Percentiles rank a stretch among this genome's conserved stretches.
These are phyloP conservation scores for Pneumocystis murina DNA, from an alignment of 1,139 yeast genomes.

Conservation along the genomic window DNA sequence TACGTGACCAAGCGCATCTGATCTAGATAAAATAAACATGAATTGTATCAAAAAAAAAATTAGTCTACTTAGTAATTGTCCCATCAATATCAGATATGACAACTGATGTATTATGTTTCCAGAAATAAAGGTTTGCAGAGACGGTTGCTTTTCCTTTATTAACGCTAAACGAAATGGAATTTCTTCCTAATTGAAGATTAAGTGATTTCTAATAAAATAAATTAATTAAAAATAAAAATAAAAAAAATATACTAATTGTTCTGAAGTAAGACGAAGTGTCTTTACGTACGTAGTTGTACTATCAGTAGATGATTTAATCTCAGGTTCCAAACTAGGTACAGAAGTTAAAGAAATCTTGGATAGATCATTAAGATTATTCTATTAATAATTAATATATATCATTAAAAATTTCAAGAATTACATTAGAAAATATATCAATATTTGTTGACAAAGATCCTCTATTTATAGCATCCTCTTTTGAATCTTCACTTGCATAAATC, in stretches of 20 bases:
- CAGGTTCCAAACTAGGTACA: constrained; percentile 5
- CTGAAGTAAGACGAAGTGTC: constrained; percentile 80
- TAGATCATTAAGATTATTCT: not conserved
- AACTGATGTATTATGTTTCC: constrained; percentile 77
- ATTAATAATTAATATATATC: not conserved
- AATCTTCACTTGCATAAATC: constrained; percentile 34
- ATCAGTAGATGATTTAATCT: constrained; percentile 11
- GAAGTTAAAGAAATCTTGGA: constrained; percentile 13
- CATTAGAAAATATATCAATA: not conserved
- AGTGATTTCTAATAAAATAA: constrained; percentile 31
- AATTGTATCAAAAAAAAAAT: not conserved
- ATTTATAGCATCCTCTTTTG: constrained; percentile 15
- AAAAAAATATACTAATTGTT: constrained; percentile 38
- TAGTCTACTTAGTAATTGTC: constrained; percentile 58
- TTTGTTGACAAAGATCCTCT: not conserved
- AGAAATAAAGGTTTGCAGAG: constrained; percentile 56
- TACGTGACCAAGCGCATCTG: constrained; percentile 95
- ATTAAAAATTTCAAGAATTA: not conserved
- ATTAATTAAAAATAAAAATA: not conserved
- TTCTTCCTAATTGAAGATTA: constrained; percentile 63
- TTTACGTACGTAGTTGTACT: constrained; percentile 37
- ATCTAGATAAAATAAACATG: constrained; percentile 19
- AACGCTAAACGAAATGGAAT: constrained; percentile 62
- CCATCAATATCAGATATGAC: constrained; percentile 98
- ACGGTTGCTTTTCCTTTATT: constrained; percentile 70